phyloP scores from a whole-genome alignment of 2,329 filamentous ascomycete species.

The Beauveria sp. region DNA sequence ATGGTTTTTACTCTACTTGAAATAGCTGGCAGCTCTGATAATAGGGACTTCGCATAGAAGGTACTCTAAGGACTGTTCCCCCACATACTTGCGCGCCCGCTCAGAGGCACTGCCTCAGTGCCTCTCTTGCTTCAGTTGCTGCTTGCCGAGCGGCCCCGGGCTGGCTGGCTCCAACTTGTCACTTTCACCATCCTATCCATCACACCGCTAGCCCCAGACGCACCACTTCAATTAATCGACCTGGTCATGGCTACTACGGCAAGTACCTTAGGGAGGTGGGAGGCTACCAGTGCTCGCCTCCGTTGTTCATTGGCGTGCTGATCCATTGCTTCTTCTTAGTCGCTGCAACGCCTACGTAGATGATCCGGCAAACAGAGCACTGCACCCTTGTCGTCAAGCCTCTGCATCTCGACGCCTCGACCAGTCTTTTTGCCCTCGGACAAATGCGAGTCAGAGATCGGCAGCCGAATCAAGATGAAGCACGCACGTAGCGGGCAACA shows the following conservation, averaged over 20 bases:
- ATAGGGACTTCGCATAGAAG: no score
- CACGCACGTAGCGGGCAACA: slow-evolving; percentile 1
- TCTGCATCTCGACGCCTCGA: slow-evolving; percentile 4
- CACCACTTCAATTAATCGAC: background rate
- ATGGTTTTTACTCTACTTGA: no score
- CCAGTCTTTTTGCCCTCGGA: background rate
- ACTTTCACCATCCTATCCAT: background rate
- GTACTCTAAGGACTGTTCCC: no score
- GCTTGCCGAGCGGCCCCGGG: background rate
- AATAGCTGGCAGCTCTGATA: no score
- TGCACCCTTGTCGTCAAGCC: background rate
- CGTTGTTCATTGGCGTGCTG: background rate
- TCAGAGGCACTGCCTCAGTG: background rate
- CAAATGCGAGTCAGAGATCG: slow-evolving; percentile 17
- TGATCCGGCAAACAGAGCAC: background rate
- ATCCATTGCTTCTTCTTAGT: background rate
- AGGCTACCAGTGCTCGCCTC: background rate
- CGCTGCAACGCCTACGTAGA: background rate
- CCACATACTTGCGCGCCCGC: background rate
- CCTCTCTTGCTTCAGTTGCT: background rate
- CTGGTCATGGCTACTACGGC: background rate
- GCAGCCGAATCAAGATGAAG: slow-evolving; percentile 16
- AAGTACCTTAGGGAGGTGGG: no score
- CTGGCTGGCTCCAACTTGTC: background rate
- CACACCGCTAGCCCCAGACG: background rate